Evolutionary conservation across 1,284 basidiomycete genomes (phyloP), one percentile per base, ranked within the genome.

Genomic region (Trametes pubescens): DNA sequence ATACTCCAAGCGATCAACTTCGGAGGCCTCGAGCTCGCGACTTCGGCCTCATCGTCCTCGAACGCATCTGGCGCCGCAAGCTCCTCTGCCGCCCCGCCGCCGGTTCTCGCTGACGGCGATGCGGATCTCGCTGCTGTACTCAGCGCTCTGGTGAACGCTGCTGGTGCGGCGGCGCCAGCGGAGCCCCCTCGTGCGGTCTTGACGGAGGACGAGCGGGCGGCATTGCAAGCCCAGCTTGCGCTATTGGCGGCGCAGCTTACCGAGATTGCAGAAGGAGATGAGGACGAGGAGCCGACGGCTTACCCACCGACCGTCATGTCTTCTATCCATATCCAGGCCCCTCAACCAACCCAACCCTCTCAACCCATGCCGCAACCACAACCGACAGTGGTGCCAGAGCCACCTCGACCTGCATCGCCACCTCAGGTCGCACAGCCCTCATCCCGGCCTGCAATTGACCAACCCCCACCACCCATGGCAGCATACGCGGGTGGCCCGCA

Each of bases 1-100:
- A 91, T 92, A 53, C 79, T 92, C 58, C 86, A 89, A 71, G 87
- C 88, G 3, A 91, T 92, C 77, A 91, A 91, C 73, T 89, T 91
- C 69, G 85, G 84, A 4, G 40, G 79, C 77, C 35, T 73, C 88
- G 46, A 69, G 60, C 51, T 75, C 84, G 34, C 79, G 66, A 49
- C 52, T 35, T 16, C 47, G 66, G 52, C 51, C 35, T 10, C 47
- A 5, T 24, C 56, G 24, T 59, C 34, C 40, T 64, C 51, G 21
- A 52, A 67, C 34, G 68, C 64, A n/a, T 40, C 57, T 35, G 60
- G 57, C 18, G 38, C 58, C 14, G n/a, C 66, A 1, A 51, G 52
- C 26, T 43, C 44, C 11, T 14, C 70, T 57, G 60, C 53, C 9
- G 10, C 40, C 6, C 34, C 24, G 40, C 62, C 65, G 13, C 61